Evolutionary conservation across 805 yeast genomes (phyloP), one percentile per base, ranked within the genome.

Genomic region (Kodamaea kaohsiungensis): DNA sequence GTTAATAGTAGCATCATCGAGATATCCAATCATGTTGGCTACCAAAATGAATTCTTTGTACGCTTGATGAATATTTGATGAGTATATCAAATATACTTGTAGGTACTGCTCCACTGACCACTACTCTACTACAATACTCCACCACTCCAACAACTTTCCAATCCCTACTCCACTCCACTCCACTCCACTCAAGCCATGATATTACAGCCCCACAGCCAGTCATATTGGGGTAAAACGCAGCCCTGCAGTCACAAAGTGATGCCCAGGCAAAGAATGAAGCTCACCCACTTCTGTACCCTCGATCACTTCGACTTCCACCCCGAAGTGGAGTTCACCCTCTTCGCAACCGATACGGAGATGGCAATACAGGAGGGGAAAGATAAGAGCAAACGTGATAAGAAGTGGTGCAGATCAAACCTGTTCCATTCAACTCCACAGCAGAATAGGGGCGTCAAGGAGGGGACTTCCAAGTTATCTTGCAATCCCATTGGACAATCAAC

Each of bases 371-470:
- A 43, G 47, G 47, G 48, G 48, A 25, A 46, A n/a, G 48, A 46
- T 46, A 46, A 46, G 48, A 46, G 48, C 48, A 46, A 46, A 46
- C 48, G 48, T 43, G 48, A 46, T 46, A 46, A 46, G 48, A 27
- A 46, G 22, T 9, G 35, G 9, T 46, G 38, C 48, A 46, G 38
- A 30, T 30, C 35, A 30, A 30, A 12, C 35, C 35, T 30, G 35
- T 8, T 30, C 12, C 3, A 22, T 22, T 22, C 22, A 42, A 16
- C 38, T 18, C 39, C 48, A 30, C 48, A 30, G 39, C 39, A 27
- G n/a, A 25, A 30, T 18, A 27, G 19, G 39, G 48, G 48, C 39
- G 38, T 13, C 19, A 12, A 22, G 45, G 45, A 17, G 45, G 45
- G 45, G 45, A 18, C 48, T 30, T n/a, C 35, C 35, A 6, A 13